Conservation (phyloP, 768 basidiomycete species). For the Tylopilus subfusipes region DNA sequence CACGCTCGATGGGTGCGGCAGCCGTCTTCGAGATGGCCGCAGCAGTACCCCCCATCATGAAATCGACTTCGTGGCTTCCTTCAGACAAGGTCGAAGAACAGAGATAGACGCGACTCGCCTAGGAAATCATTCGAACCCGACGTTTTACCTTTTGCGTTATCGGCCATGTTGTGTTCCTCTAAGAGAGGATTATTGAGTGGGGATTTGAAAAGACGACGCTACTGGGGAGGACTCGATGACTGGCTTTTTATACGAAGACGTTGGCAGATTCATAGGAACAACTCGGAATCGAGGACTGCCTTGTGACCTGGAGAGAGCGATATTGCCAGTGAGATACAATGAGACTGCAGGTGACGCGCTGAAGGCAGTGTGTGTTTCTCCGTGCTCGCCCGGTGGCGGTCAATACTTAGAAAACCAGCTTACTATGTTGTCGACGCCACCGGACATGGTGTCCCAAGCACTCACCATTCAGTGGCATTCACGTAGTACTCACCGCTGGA, state of each 20-base stretch:
- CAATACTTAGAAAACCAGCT: background rate
- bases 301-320: background rate
- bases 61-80: slow-evolving; percentile 26
- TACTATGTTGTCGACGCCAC: background rate
- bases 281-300: slow-evolving; percentile 7
- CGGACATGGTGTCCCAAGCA: too few species aligned
- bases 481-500: too few species aligned
- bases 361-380: slow-evolving; percentile 1
- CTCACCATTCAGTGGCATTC: too few species aligned
- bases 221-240: too few species aligned
- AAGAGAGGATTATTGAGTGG: slow-evolving; percentile 15
- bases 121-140: slow-evolving; percentile 17
- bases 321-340: background rate
- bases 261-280: slow-evolving; percentile 6
- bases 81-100: slow-evolving; percentile 1
- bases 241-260: slow-evolving; percentile 7
- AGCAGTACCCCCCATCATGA: slow-evolving; percentile 37
- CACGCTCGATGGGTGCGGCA: slow-evolving; percentile 40
- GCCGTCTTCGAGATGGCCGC: slow-evolving; percentile 37
- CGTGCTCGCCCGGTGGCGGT: slow-evolving; percentile 5
- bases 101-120: slow-evolving; percentile 2
- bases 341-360: background rate
- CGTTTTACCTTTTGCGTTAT: background rate
- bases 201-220: slow-evolving; percentile 6
- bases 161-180: slow-evolving; percentile 2